Conservation (phyloP, 148 eudicot genomes). For the Fagopyrum esculentum region DNA sequence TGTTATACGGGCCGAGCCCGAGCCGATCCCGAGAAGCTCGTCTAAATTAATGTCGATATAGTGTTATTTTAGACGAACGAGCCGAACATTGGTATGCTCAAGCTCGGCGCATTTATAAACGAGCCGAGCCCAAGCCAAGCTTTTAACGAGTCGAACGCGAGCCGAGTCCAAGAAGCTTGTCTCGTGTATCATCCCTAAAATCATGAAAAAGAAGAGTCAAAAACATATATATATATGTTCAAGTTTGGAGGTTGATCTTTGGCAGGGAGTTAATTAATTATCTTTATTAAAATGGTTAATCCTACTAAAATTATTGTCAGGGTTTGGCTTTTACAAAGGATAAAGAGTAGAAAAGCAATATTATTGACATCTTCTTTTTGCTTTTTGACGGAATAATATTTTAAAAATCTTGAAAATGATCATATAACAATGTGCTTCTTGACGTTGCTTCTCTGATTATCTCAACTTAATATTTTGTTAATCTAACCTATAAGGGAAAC, state of each 20-base stretch:
- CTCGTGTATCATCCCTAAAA: no score
- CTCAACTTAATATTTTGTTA: neutral
- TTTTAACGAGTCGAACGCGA: no score
- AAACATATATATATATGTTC: neutral
- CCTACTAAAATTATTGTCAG: conserved; percentile 1
- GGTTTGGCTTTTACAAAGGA: conserved; percentile 7
- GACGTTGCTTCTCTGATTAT: neutral
- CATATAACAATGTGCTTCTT: conserved; percentile 9
- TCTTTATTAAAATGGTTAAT: neutral
- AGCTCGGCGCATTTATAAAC: no score
- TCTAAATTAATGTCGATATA: no score
- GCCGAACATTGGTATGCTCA: no score
- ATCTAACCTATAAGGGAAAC: neutral
- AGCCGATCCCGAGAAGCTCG: no score
- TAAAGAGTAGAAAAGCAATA: conserved; percentile 6
- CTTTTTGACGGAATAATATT: neutral
- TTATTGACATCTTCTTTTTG: conserved; percentile 11
- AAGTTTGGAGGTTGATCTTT: neutral
- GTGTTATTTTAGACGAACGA: no score
- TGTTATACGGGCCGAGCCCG: no score
- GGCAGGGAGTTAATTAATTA: neutral
- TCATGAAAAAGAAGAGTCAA: conserved; percentile 5
- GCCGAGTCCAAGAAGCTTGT: no score
- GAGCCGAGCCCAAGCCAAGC: no score
- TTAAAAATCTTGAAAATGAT: conserved; percentile 2